Base-by-base conservation (phyloP, 495 filamentous ascomycete species). In the Xylaria cubensis region DNA sequence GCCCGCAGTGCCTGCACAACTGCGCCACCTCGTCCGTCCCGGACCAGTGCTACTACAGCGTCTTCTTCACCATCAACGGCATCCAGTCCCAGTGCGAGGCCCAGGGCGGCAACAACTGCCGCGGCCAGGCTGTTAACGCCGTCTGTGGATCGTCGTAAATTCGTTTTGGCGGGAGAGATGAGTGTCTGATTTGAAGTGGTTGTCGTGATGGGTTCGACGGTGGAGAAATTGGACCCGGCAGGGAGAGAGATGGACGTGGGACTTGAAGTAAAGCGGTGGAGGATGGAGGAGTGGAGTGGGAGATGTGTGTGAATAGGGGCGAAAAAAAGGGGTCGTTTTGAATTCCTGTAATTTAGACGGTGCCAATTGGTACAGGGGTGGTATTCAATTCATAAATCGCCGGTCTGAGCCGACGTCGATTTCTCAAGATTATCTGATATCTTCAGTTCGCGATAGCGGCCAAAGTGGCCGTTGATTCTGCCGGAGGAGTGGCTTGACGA, bases 1-100 rank as follows among this genome's bases (percentile, higher is more conserved):
- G 69, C 44, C 59, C 69, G n/a, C 24, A 55, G 44, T 71, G 69
- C 34, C 68, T 71, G 1, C 36, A 63, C 32, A 36, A n/a, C 46
- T 71, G 69, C 69, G 58, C 56, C n/a, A 17, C 13, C 61, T 17
- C 42, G 12, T 3, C 42, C 9, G 2, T 9, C 32, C 58, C 13
- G 19, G 32, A 55, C n/a, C 4, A 36, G 15, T 71, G 69, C 69
- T 71, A 48, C 69, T 53, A 32, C 44, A 64, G 58, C 69, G 46
- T 55, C 44, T 71, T 71, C 69, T 24, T 24, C 48, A 6, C 41
- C 34, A 21, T 71, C 61, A 71, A 71, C 32, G 69, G 46, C 36
- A 51, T 50, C 58, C 44, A 71, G 69, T 0, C 69, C 2, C 10
- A 71, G 17, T 71, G 69, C 61, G 58, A 71, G 59, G 56, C 69